These are phyloP conservation scores for Scenedesmus sp. DNA, from an alignment of 163 green algal genomes.

Conservation along the genomic window DNA sequence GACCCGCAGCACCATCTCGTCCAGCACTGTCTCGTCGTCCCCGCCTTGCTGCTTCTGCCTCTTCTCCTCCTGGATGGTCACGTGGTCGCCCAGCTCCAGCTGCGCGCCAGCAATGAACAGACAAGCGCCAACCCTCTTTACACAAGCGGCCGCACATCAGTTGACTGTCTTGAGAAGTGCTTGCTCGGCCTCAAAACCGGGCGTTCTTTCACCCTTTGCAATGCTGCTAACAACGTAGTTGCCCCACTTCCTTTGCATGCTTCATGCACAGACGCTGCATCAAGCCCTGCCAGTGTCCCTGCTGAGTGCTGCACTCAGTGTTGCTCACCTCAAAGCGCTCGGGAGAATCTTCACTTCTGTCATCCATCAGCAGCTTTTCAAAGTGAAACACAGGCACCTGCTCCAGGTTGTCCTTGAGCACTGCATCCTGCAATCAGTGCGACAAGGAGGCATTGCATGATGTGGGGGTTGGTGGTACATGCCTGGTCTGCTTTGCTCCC, in stretches of 20 bases:
- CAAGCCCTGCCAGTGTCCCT: too few species aligned
- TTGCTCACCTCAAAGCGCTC: slow-evolving; percentile 1
- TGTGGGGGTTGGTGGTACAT: too few species aligned
- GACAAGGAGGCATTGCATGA: not conserved
- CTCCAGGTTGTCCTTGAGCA: not conserved
- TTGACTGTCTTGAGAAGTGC: not conserved
- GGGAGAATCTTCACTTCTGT: not conserved
- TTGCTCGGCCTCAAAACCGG: too few species aligned
- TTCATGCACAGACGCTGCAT: too few species aligned
- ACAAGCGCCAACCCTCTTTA: too few species aligned
- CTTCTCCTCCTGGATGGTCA: not conserved
- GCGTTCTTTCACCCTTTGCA: too few species aligned
- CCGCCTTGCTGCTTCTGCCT: too few species aligned
- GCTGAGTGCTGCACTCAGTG: not conserved
- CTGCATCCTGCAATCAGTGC: not conserved
- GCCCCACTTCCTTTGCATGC: too few species aligned
- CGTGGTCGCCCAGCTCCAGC: slow-evolving; percentile 35
- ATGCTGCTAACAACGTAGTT: too few species aligned
- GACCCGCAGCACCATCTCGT: slow-evolving; percentile 4
- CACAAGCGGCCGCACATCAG: too few species aligned
- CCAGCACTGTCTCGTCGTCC: not conserved
- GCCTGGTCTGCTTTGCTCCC: too few species aligned
- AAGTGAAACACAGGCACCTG: slow-evolving; percentile 39
- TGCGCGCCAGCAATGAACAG: not conserved
- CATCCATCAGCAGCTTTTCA: not conserved